A percentile compares a stretch with the other conserved stretches of the same genome.
Conservation (phyloP, 2,329 filamentous ascomycete genomes). For the Diaporthe caulivora region DNA sequence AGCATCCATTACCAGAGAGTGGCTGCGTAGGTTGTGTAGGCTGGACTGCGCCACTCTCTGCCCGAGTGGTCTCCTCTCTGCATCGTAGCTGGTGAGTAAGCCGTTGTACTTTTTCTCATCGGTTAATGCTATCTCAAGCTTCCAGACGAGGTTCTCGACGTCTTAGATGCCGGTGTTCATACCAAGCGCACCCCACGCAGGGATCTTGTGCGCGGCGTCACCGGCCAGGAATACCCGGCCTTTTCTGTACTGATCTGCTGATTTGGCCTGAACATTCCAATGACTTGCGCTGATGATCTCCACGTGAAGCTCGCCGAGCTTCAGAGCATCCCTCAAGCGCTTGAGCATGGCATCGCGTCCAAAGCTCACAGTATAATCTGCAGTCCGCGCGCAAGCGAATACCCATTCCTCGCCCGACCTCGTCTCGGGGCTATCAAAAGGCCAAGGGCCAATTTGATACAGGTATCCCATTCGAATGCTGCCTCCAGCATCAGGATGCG, state of each 20-base stretch:
- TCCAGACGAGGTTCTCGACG: constrained; percentile 53
- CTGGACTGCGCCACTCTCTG: constrained; percentile 45
- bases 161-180: constrained; percentile 54
- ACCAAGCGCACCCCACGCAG: constrained; percentile 52
- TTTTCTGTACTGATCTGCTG: constrained; percentile 45
- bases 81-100: constrained; percentile 49
- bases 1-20: constrained; percentile 47
- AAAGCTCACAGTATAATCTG: constrained; percentile 43
- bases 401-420: constrained; percentile 50
- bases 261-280: constrained; percentile 48
- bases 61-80: constrained; percentile 51
- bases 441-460: constrained; percentile 52
- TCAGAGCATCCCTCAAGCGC: constrained; percentile 45
- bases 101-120: constrained; percentile 40
- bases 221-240: constrained; percentile 51
- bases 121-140: constrained; percentile 47
- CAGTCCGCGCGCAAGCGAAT: constrained; percentile 42
- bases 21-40: constrained; percentile 47
- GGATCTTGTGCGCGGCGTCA: constrained; percentile 52
- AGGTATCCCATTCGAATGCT: constrained; percentile 50
- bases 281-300: constrained; percentile 49
- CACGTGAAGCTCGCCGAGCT: constrained; percentile 46
- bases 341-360: constrained; percentile 41
- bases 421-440: constrained; percentile 37
- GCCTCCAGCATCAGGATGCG: constrained; percentile 49